These are phyloP conservation scores for Solanum ossicruentum DNA, from an alignment of 257 asterid genomes.

Conservation along the genomic window DNA sequence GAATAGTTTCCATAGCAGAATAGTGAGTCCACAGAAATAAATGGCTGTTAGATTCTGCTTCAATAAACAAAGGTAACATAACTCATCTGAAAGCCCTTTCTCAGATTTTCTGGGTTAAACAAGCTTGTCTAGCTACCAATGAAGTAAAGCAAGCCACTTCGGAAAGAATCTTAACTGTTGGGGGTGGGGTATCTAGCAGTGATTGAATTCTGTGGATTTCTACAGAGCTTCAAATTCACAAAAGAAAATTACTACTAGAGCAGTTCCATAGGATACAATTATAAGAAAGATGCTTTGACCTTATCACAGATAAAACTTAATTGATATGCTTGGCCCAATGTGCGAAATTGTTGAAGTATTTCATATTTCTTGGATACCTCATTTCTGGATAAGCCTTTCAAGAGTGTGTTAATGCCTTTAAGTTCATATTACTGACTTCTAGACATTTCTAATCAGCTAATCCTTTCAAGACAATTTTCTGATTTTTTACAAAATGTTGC, in stretches of 20 bases:
- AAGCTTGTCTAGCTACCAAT: not conserved
- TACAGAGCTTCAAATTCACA: not conserved
- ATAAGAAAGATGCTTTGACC: not conserved
- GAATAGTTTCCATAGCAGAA: not conserved
- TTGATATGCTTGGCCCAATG: not conserved
- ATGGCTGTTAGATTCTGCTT: not conserved
- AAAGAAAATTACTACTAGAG: not conserved
- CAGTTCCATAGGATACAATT: not conserved
- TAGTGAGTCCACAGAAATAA: not conserved
- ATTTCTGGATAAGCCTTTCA: not conserved
- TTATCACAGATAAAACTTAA: not conserved
- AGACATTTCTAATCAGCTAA: not conserved
- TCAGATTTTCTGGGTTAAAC: not conserved
- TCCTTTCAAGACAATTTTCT: not conserved
- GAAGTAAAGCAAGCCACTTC: not conserved
- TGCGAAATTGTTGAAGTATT: not conserved
- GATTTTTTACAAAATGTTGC: not conserved
- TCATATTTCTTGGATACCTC: not conserved
- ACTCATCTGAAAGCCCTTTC: not conserved
- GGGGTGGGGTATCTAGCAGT: not conserved
- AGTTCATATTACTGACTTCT: not conserved
- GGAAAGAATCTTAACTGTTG: not conserved
- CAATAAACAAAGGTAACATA: not conserved
- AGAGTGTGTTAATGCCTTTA: not conserved
- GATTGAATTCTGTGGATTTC: not conserved